Conservation (phyloP, 1,284 basidiomycete species). For the Naganishia cerealis region DNA sequence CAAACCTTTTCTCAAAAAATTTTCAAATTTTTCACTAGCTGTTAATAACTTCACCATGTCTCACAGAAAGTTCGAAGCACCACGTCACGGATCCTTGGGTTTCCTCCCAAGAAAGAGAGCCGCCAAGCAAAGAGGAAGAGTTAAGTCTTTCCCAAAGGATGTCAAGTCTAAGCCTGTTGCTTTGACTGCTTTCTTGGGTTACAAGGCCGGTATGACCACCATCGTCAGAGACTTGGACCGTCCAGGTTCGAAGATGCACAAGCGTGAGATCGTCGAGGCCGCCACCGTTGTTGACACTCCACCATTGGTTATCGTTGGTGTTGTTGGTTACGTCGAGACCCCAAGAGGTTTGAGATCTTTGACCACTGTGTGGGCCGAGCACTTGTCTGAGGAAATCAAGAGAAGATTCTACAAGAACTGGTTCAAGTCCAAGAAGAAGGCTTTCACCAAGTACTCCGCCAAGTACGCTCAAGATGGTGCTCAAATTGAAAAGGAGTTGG, state of each 20-base stretch:
- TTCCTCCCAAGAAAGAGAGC: slow-evolving; percentile 85
- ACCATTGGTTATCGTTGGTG: slow-evolving; percentile 94
- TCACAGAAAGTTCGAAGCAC: slow-evolving; percentile 66
- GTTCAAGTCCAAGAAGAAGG: slow-evolving; percentile 99
- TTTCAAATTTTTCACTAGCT: too few species aligned
- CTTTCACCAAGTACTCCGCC: slow-evolving; percentile 95
- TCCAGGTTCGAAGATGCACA: slow-evolving; percentile 97
- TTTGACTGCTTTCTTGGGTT: slow-evolving; percentile 96
- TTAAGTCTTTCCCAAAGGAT: slow-evolving; percentile 98
- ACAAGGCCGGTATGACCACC: slow-evolving; percentile 99
- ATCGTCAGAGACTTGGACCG: slow-evolving; percentile 98
- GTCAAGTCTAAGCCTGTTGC: slow-evolving; percentile 99
- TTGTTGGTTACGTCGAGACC: slow-evolving; percentile 99
- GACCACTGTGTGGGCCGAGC: slow-evolving; percentile 68
- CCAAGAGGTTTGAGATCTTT: slow-evolving; percentile 92
- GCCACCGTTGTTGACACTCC: slow-evolving; percentile 96
- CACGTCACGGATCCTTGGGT: slow-evolving; percentile 34
- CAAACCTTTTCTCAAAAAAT: too few species aligned
- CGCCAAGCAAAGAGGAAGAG: slow-evolving; percentile 93
- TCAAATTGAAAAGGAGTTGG: slow-evolving; percentile 91
- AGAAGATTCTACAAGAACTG: slow-evolving; percentile 99
- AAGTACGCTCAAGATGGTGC: slow-evolving; percentile 95
- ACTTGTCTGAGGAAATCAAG: slow-evolving; percentile 80
- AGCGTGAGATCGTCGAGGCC: slow-evolving; percentile 98
- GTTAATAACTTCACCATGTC: slow-evolving; percentile 30